Evolutionary conservation across 177 flowering plant species (phyloP).

Genomic region (Vitis hybrid): DNA sequence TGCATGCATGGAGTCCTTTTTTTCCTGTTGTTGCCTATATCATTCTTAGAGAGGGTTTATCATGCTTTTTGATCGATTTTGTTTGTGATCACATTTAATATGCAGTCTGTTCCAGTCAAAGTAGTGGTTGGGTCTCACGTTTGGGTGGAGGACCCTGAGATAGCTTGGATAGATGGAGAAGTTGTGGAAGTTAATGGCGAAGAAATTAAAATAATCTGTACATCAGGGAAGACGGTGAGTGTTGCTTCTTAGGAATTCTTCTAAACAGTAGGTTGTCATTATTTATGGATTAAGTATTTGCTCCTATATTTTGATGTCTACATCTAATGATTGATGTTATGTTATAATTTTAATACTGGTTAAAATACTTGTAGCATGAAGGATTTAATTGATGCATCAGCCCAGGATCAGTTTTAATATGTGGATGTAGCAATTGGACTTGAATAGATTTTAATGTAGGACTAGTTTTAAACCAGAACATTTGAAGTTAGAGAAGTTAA

Average conservation of each 20-base stretch:
- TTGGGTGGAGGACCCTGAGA: slow-evolving; percentile 67
- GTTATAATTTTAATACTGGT: not conserved
- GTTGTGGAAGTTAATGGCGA: slow-evolving; percentile 47
- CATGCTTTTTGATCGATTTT: not conserved
- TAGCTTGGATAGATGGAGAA: slow-evolving; percentile 67
- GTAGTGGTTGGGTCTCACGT: slow-evolving; percentile 54
- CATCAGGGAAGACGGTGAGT: slow-evolving; percentile 72
- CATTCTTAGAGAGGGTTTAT: not conserved
- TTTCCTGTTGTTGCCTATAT: too few relatives aligned
- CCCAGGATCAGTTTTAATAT: not conserved
- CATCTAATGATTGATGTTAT: not conserved
- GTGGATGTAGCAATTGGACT: not conserved
- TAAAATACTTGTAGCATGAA: not conserved
- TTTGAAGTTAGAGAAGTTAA: not conserved
- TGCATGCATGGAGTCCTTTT: too few relatives aligned
- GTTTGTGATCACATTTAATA: not conserved
- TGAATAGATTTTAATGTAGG: not conserved
- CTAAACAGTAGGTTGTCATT: not conserved
- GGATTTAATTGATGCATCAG: not conserved
- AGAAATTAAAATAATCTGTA: slow-evolving; percentile 49
- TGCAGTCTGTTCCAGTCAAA: slow-evolving; percentile 35
- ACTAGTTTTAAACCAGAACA: not conserved
- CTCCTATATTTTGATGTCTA: not conserved
- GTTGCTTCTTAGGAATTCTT: slow-evolving; percentile 5
- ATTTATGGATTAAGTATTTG: not conserved